Base-by-base conservation (phyloP, 2,329 filamentous ascomycete species). In the Scopulariopsis brevicaulis region DNA sequence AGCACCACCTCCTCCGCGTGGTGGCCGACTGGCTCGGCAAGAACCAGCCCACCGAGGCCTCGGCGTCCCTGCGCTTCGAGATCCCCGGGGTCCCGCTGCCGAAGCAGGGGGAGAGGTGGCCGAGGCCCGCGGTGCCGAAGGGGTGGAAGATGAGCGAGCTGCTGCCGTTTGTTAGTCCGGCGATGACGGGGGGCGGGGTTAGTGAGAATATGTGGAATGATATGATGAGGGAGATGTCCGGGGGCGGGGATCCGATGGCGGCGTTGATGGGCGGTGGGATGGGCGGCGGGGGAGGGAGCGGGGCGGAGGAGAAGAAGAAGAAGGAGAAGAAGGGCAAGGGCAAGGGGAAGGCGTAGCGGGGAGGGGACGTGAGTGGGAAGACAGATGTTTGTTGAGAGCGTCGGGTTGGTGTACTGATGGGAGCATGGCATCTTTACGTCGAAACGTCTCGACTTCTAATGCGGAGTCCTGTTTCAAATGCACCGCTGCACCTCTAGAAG, bases 181-280 rank as follows among this genome's bases (percentile, higher is more conserved):
- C 91, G 20, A 81, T 97, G 73, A 94, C 89, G 57, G 94, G 94
- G 10, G 94, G 94, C 12, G 94, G 94, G 40, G 90, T 97, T 12
- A 92, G 85, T 61, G 94, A 99, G 71, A 96, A 97, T 68, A 83
- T 96, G 61, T 85, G 97, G 67, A 90, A 94, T 76, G 92, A 96
- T 64, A 96, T 96, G 79, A 96, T 97, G 92, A 86, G 85, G 67
- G 90, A 95, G 75, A 96, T 97, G 90, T 77, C 79, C 66, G 71
- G 71, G 3, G 73, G 72, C 1, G 77, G 73, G 0, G 76, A 78
- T 48, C 73, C 71, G 8, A 76, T 77, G 74, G 66, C 70, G 8
- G 74, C 73, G 43, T 61, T 74, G 58, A 74, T 74, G 72, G 73
- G 69, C 8, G 70, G 65, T 34, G 68, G 60, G 1, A 70, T 67